Base-by-base conservation (phyloP, 805 yeast genomes). In the Suhomyces kilbournensis region DNA sequence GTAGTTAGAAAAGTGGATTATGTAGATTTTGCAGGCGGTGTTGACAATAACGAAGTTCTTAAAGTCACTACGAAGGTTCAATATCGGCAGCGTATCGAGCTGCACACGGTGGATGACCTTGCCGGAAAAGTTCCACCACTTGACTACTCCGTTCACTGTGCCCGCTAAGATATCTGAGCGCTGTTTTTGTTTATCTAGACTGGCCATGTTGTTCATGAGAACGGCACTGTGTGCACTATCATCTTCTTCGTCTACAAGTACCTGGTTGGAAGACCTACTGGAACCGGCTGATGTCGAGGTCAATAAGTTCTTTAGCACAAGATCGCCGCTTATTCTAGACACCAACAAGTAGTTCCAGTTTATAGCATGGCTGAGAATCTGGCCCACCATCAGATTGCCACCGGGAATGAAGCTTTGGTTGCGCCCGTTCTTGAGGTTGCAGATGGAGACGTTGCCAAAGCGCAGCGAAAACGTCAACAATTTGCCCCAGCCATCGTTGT, bases 391-490 rank as follows among this genome's bases (percentile, higher is more conserved):
- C 32, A 49, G 51, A 52, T 59, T 61, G 1, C 73, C 57, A 6
- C 60, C 76, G 1, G 77, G 78, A 8, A 74, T 67, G 44, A 63
- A 72, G 23, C 72, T 64, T 54, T 72, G 78, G 54, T 64, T 69
- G 46, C 58, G 66, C 2, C 78, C 78, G 60, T 63, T 70, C 17
- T 60, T 59, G 49, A 73, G 60, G 20, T 66, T 60, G 34, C 73
- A 69, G 19, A 65, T 59, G 12, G 71, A 56, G 0, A 73, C 56
- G 34, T 72, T 59, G 2, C 74, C 75, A 25, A 56, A 55, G 9
- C 60, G 48, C 28, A 56, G 53, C 9, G 69, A 64, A 49, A 66
- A 71, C 2, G 69, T 63, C 50, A 72, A 55, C 8, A 74, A 54
- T 46, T 57, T 61, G 44, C 66, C 68, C 45, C 53, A 59, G 19